Evolutionary conservation across 495 filamentous ascomycete species (phyloP), one percentile per base, ranked within the genome.

Genomic region (Neurospora sublineolata): DNA sequence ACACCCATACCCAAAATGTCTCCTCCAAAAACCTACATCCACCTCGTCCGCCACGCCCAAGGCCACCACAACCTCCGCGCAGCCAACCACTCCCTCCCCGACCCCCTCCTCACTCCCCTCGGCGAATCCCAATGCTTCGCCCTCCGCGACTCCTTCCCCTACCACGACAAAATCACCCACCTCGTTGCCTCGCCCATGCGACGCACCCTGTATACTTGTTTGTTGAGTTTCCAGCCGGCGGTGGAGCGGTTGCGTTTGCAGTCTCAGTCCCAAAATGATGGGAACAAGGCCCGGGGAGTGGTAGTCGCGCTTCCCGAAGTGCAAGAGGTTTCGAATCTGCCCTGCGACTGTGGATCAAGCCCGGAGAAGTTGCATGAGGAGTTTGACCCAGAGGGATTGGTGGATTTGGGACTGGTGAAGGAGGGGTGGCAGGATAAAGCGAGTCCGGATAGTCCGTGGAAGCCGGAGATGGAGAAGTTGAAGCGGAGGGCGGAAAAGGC

Each of bases 121-220:
- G 94, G 94, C 77, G 84, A 89, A 75, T 73, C 86, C 16, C 94
- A 97, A 87, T 97, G 94, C 82, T 78, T 76, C 4, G 77, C 82
- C 5, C 89, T 97, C 36, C 77, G 82, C 69, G 75, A 82, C 3
- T 76, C 69, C 36, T 97, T 97, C 80, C 91, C 92, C 12, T 75
- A 83, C 77, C 88, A 90, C 75, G 80, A 84, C 27, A 78, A 86
- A 40, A 80, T 94, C 79, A 89, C 89, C 8, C 85, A 94, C 69
- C 84, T 97, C 3, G 87, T 94, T 20, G 89, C 93, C 64, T 97
- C 93, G 0, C 94, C 94, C 1, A 85, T 97, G 67, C 89, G 90
- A 30, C 90, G 94, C 70, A 96, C 94, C 4, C 82, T 98, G 39
- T 90, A 92, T 78, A 97, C 94, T 0, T 88, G 91, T 6, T 84